phyloP scores from a whole-genome alignment of 129 eudicot genomes.

The Sambucus nigra region DNA sequence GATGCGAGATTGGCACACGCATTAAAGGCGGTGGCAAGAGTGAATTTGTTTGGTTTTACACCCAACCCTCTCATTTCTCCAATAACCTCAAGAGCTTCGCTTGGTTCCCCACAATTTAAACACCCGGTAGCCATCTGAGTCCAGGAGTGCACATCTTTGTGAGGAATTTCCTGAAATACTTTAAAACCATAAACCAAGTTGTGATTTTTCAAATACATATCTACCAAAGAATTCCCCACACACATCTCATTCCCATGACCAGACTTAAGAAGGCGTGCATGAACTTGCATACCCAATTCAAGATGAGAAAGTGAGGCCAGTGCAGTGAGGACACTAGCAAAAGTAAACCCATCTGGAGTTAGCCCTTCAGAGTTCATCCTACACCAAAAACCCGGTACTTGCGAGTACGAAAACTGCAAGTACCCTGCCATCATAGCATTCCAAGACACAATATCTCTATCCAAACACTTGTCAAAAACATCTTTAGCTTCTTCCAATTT shows the following conservation, averaged over 20 bases:
- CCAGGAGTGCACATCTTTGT: slow-evolving; percentile 36
- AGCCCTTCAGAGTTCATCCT: slow-evolving; percentile 34
- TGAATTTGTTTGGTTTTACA: slow-evolving; percentile 29
- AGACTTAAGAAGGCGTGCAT: slow-evolving; percentile 26
- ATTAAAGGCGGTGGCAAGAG: slow-evolving; percentile 34
- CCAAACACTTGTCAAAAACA: slow-evolving; percentile 15
- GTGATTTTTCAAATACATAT: slow-evolving; percentile 34
- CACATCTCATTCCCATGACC: slow-evolving; percentile 37
- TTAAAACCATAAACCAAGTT: slow-evolving; percentile 14
- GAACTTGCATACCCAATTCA: slow-evolving; percentile 33
- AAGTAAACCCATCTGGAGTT: slow-evolving; percentile 31
- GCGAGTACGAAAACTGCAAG: slow-evolving; percentile 16
- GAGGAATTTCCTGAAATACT: slow-evolving; percentile 30
- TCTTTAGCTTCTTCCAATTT: slow-evolving; percentile 21
- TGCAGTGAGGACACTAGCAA: slow-evolving; percentile 28
- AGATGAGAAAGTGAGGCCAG: slow-evolving; percentile 28
- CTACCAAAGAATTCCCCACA: slow-evolving; percentile 35
- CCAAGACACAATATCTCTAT: slow-evolving; percentile 33
- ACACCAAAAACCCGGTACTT: slow-evolving; percentile 22
- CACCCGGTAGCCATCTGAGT: slow-evolving; percentile 45
- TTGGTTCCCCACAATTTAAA: slow-evolving; percentile 27
- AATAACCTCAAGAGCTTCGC: slow-evolving; percentile 25
- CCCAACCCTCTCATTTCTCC: slow-evolving; percentile 31
- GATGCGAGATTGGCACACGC: slow-evolving; percentile 29
- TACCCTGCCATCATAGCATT: slow-evolving; percentile 36